Base-by-base conservation (phyloP, 2,329 filamentous ascomycete genomes). In the Xylariaceae sp. region DNA sequence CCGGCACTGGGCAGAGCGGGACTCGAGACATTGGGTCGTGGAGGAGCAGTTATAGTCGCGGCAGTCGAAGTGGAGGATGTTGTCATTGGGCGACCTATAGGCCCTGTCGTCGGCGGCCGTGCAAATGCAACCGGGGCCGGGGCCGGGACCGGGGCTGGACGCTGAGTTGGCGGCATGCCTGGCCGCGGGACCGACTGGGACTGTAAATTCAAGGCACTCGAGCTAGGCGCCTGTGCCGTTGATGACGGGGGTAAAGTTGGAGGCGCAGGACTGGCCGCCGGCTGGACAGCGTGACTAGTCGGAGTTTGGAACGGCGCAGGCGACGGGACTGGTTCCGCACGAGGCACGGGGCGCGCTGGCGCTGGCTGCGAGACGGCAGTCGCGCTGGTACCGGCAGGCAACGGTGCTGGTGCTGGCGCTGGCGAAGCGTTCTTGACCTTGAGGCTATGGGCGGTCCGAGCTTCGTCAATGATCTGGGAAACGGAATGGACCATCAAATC, bases 401-500 rank as follows among this genome's bases (percentile, higher is more conserved):
- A 30, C 11, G 51, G 31, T 14, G 38, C 18, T 31, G 50, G 38
- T 31, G 41, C 31, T 11, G 51, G 31, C n/a, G 38, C 18, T 31
- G 50, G 38, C 23, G 50, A 34, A 14, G 46, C 40, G 29, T 37
- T 39, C 9, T 49, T 51, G 9, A 36, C 12, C 39, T 45, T 44
- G 8, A 48, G 42, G n/a, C 35, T 50, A 38, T 54, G 43, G 6
- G 50, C 52, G 32, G 45, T 55, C 14, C 55, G 55, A 24, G 50
- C 55, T 36, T 59, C 55, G 4, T 43, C 43, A 30, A 61, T 59
- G 21, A 59, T 57, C 41, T 55, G 50, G 9, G 47, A 51, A 11
- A 60, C 52, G 35, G 56, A 55, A 31, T 59, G 53, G 8, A 55
- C 51, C 43, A 61, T 59, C 17, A 61, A 30, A 13, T 51, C 46